Base-by-base conservation (phyloP, 2,329 filamentous ascomycete species). In the Curvularia sp. region DNA sequence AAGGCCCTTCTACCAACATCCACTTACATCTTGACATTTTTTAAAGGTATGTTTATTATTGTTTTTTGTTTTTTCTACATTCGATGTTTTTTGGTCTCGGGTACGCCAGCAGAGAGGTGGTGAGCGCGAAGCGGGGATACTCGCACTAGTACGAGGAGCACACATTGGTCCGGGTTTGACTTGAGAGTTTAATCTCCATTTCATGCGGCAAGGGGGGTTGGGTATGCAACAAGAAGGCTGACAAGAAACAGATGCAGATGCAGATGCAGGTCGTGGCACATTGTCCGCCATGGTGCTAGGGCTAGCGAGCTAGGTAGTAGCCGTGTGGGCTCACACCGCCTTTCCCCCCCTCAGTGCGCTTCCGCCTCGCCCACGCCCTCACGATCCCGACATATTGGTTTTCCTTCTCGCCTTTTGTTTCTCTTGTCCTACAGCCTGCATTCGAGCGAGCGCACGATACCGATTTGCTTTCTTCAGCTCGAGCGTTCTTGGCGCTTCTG, bases 401-500 rank as follows among this genome's bases (percentile, higher is more conserved):
- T 50, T 50, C 41, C 48, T 22, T 33, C 43, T 31, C 30, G 30
- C 42, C 44, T 42, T 35, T 31, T 44, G 22, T 31, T 13, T 5
- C 20, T 20, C 30, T 31, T 31, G 30, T 31, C 30, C 24, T 1
- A 20, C 31, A 38, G 18, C 24, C 22, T 53, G 33, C n/a, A 22
- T 35, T 38, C 0, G 9, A 47, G 7, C 13, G 30, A 47, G 7
- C 13, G 41, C 49, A 49, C 49, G 35, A 53, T 53, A 53, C 28
- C 43, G 30, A 31, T 48, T 30, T 48, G 33, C 7, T 6, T 49
- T 38, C 9, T 38, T 49, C 20, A 18, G 22, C 15, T 24, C 53
- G 49, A 38, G 39, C 12, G 12, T 57, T 54, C 24, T 53, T 15
- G 50, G 43, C 55, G 55, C 49, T 38, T 28, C 33, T 22, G 43